A percentile compares a stretch with the other conserved stretches of the same genome.
Evolutionary conservation across 352 stramenopile genomes (phyloP).

Genomic region (Achlya hypogyna): DNA sequence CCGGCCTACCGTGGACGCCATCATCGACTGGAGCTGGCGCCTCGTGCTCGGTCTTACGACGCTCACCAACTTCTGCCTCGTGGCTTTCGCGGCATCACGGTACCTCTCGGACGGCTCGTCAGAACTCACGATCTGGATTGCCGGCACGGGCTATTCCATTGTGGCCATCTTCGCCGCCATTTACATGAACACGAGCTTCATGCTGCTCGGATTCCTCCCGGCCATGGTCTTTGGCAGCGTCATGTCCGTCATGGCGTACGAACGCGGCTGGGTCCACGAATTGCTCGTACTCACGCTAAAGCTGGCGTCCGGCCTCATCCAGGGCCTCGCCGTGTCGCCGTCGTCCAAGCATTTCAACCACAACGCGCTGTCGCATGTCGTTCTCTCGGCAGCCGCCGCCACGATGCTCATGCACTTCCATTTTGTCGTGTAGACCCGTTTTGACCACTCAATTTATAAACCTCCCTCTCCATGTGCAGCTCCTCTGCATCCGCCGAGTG

Average conservation of each 20-base stretch:
- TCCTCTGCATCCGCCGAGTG: background rate
- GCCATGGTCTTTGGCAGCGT: slow-evolving; percentile 73
- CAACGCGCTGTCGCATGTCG: slow-evolving; percentile 80
- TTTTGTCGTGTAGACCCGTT: background rate
- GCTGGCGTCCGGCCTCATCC: slow-evolving; percentile 63
- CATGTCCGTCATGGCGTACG: slow-evolving; percentile 63
- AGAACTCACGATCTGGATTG: slow-evolving; percentile 60
- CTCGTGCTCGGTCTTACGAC: slow-evolving; percentile 76
- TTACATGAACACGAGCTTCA: slow-evolving; percentile 76
- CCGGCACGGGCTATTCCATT: slow-evolving; percentile 51
- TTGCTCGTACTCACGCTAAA: slow-evolving; percentile 76
- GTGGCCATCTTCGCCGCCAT: slow-evolving; percentile 71
- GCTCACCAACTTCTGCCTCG: slow-evolving; percentile 76
- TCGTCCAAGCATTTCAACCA: slow-evolving; percentile 84
- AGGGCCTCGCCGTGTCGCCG: slow-evolving; percentile 70
- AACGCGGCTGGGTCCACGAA: slow-evolving; percentile 77
- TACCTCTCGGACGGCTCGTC: slow-evolving; percentile 69
- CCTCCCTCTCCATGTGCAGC: background rate
- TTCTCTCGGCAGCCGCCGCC: slow-evolving; percentile 71
- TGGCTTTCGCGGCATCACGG: slow-evolving; percentile 63
- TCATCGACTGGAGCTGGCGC: slow-evolving; percentile 71
- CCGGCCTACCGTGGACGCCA: slow-evolving; percentile 54
- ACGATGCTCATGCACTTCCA: slow-evolving; percentile 74
- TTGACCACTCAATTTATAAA: background rate
- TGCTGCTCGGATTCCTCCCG: slow-evolving; percentile 72